phyloP scores from a whole-genome alignment of 331 rosid genomes.

The Prunus yedoensis region DNA sequence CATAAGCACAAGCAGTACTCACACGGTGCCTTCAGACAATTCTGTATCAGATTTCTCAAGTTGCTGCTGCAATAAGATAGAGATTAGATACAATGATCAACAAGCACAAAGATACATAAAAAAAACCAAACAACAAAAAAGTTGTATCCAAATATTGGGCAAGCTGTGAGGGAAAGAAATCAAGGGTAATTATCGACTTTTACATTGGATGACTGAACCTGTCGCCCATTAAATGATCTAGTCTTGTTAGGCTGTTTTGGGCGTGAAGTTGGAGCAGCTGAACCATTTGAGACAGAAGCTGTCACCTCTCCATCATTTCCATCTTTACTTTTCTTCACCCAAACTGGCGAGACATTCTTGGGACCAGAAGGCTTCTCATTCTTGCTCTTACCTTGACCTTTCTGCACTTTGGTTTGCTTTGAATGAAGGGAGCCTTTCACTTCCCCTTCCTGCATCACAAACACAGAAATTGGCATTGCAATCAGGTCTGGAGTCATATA shows the following conservation, averaged over 20 bases:
- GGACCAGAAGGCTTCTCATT: slow-evolving; percentile 47
- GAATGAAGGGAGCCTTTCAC: slow-evolving; percentile 34
- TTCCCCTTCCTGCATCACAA: slow-evolving; percentile 48
- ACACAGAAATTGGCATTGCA: slow-evolving; percentile 24
- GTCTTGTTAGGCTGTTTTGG: slow-evolving; percentile 52
- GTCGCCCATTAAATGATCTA: slow-evolving; percentile 44
- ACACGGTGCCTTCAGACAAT: slow-evolving; percentile 53
- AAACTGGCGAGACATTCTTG: slow-evolving; percentile 37
- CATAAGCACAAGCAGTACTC: slow-evolving; percentile 34
- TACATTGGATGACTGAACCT: slow-evolving; percentile 54
- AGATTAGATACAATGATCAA: slow-evolving; percentile 36
- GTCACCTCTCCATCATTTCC: slow-evolving; percentile 51
- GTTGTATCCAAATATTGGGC: neutral
- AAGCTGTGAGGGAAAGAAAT: slow-evolving; percentile 21
- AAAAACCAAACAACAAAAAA: slow-evolving; percentile 9
- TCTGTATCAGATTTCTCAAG: slow-evolving; percentile 67
- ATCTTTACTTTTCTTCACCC: slow-evolving; percentile 48
- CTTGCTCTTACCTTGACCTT: slow-evolving; percentile 54
- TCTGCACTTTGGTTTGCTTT: slow-evolving; percentile 39
- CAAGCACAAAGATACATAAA: slow-evolving; percentile 20
- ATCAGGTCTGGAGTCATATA: neutral
- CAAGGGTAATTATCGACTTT: slow-evolving; percentile 24
- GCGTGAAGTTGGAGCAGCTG: slow-evolving; percentile 40
- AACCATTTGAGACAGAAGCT: slow-evolving; percentile 65
- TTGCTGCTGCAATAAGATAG: slow-evolving; percentile 50